A percentile compares a stretch with the other conserved stretches of the same genome.
phyloP scores from a whole-genome alignment of 345 rosid species.

The Euphorbia pulcherrima region DNA sequence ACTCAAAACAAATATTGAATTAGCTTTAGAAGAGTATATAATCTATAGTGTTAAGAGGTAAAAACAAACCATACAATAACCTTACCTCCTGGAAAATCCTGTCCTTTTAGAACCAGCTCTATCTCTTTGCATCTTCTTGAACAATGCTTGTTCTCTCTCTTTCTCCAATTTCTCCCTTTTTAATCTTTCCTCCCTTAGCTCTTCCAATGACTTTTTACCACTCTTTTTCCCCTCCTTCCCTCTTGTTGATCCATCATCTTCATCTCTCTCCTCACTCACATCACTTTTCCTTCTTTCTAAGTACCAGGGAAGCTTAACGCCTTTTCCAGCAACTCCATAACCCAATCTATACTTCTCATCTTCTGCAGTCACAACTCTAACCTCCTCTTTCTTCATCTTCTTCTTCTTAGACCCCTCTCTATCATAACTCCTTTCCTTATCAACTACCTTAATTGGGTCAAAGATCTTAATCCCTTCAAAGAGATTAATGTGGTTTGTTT shows the following conservation, averaged over 20 bases:
- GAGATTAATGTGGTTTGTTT: conserved; percentile 77
- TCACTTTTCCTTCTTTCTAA: conserved; percentile 52
- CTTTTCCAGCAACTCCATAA: conserved; percentile 87
- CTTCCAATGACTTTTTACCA: conserved; percentile 65
- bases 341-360: conserved; percentile 88
- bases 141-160: conserved; percentile 57
- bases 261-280: conserved; percentile 23
- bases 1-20: not conserved
- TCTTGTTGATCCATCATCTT: conserved; percentile 26
- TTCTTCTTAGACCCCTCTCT: conserved; percentile 46
- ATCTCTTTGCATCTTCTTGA: conserved; percentile 46
- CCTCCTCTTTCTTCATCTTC: conserved; percentile 79
- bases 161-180: conserved; percentile 75
- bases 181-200: conserved; percentile 71
- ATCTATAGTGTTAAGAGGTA: not conserved
- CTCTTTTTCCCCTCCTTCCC: conserved; percentile 38
- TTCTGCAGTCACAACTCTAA: conserved; percentile 53
- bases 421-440: conserved; percentile 34
- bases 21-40: not conserved
- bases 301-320: conserved; percentile 91
- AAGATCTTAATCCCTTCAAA: conserved; percentile 89
- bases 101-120: conserved; percentile 22
- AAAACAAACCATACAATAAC: not conserved
- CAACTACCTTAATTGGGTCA: conserved; percentile 49
- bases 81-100: conserved; percentile 50